Conservation (phyloP, 768 basidiomycete species). For the Aureoboletus auriporus region DNA sequence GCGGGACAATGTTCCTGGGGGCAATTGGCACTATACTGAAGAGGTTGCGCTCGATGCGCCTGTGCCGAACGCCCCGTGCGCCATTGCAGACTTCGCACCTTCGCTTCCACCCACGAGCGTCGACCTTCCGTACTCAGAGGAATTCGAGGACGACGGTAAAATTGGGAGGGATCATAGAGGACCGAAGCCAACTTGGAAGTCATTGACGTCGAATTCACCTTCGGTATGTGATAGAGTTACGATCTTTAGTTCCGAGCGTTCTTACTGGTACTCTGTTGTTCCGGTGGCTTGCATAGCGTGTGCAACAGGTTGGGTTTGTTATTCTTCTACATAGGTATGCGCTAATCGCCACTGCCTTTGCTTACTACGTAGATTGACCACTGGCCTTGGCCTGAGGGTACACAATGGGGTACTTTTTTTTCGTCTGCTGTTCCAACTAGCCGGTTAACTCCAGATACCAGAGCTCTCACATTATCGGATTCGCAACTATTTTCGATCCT, state of each 20-base stretch:
- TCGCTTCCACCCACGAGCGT: conserved; percentile 4
- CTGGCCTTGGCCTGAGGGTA: conserved; percentile 17
- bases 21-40: conserved; percentile 16
- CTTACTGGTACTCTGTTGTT: too few species aligned
- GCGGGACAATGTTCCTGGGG: conserved; percentile 7
- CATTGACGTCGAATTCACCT: conserved; percentile 5
- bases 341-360: neutral
- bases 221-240: conserved; percentile 6
- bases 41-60: conserved; percentile 10
- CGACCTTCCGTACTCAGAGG: conserved; percentile 9
- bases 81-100: conserved; percentile 8
- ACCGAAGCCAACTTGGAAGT: conserved; percentile 15
- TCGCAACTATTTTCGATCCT: conserved; percentile 37
- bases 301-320: neutral
- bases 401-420: conserved; percentile 5
- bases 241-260: too few species aligned
- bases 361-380: conserved; percentile 1
- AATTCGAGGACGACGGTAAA: conserved; percentile 4
- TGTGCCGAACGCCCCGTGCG: conserved; percentile 2
- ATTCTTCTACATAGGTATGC: neutral
- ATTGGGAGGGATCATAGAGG: conserved; percentile 4
- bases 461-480: conserved; percentile 34
- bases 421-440: neutral
- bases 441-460: neutral
- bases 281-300: neutral